Base-by-base conservation (phyloP, 1,139 yeast genomes). In the Kodamaea sp. region DNA sequence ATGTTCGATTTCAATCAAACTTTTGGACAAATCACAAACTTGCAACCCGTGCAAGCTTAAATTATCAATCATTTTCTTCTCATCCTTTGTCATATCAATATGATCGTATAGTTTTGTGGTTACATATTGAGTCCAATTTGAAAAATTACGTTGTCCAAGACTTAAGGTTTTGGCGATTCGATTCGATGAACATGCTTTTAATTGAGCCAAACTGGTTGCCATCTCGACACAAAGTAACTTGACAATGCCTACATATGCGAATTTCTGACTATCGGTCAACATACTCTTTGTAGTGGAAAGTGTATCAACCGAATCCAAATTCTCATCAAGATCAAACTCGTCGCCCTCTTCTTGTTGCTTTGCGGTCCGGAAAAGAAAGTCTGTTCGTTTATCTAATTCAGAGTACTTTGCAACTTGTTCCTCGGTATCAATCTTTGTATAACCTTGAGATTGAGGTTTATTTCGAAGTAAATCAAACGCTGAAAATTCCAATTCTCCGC, bases 191-290 rank as follows among this genome's bases (percentile, higher is more conserved):
- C 80, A 73, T 24, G 75, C 68, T 42, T 80, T 75, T 25, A 84
- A 57, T 31, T 67, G 67, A 0, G 95, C 92, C 43, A 89, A 60
- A 8, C 80, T 81, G 1, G 88, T 78, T 7, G 96, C 96, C 85
- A 89, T 79, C 24, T 84, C 87, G 29, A 84, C 85, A 39, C 82
- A 74, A 6, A 85, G 73, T 29, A 94, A 73, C 50, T 86, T 84
- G 15, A 85, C 80, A 8, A 92, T 71, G 0, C 97, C 98, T 5
- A 86, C 84, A 55, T 94, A 94, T 4, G 97, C 97, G 49, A 90
- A 85, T 52, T 87, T 82, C 57, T 94, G 97, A 15, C 84, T 71
- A 23, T 88, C 97, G 3, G 81, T 73, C 25, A 94, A 71, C 79
- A 94, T 78, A 25, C 79, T 76, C 56, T 84, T 88, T 5, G 97